Base-by-base conservation (phyloP, 208 protist species). In the Wallacemonas sp. region DNA sequence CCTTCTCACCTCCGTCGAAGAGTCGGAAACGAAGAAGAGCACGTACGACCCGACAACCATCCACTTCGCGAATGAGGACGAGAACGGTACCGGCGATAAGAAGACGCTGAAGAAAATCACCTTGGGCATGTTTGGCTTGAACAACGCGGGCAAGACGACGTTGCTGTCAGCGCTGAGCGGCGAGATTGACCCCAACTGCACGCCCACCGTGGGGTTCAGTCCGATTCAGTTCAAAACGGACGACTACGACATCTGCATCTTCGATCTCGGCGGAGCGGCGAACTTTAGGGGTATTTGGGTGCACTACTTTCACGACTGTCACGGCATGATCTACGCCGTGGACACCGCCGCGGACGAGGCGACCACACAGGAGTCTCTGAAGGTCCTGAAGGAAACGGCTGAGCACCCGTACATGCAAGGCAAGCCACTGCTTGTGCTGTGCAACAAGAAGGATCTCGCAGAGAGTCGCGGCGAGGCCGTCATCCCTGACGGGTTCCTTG, bases 391-490 rank as follows among this genome's bases (percentile, higher is more conserved):
- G 25, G 66, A 87, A 23, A 77, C 99, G 10, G 74, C 99, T 22
- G 65, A 83, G 50, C 91, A 98, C 72, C 85, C 92, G 73, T 91
- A 98, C 54, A 77, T 99, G 2, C 78, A 88, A 25, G 98, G 98
- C 20, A 99, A 99, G 46, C 98, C 98, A n/a, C 63, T 99, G 26
- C 82, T 99, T 2, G 84, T 99, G 32, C 96, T 99, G 33, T 98
- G 98, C 22, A 99, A 99, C 84, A 99, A 99, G 88, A 98, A 99
- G 79, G 99, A 99, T 78, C 70, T 99, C 22, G 66, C 78, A 16
- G 87, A 82, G 5, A 78, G 93, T 18, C 72, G 97, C 31, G 61
- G 42, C n/a, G 29, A 18, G 14, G 61, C 39, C 42, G 2, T 5
- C 23, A 82, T 99, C 41, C 72, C 82, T 26, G 69, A 95, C 45